Evolutionary conservation across 345 rosid genomes (phyloP), one percentile per base, ranked within the genome.

Genomic region (Eucalyptus grandis): DNA sequence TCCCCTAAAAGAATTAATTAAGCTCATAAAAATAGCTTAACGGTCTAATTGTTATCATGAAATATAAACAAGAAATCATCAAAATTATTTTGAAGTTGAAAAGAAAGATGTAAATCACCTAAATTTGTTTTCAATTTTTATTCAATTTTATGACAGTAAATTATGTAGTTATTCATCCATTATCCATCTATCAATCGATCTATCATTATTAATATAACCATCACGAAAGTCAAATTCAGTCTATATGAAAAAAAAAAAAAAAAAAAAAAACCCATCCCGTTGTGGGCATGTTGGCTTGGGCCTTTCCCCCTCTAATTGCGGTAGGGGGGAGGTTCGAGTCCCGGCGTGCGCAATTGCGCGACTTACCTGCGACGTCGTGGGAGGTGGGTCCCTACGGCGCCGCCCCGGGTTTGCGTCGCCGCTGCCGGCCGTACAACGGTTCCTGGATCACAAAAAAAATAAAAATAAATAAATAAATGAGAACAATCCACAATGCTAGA

Each of bases 261-360:
- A n/a, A n/a, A n/a, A n/a, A n/a, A n/a, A n/a, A n/a, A n/a, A n/a
- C n/a, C n/a, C n/a, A n/a, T n/a, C n/a, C n/a, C n/a, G n/a, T n/a
- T n/a, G n/a, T n/a, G n/a, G n/a, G n/a, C n/a, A n/a, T n/a, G n/a
- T n/a, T n/a, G n/a, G n/a, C n/a, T n/a, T n/a, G n/a, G n/a, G n/a
- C n/a, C n/a, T n/a, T n/a, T n/a, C n/a, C n/a, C n/a, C 0, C 51
- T 14, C 6, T 14, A 14, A 49, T 49, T 49, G 1, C 51, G 0
- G 0, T 14, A 49, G 2, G 3, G 1, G 50, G 16, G 6, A 49
- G 50, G 6, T 49, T 49, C 1, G 6, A 49, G 50, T 49, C 6
- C 0, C 0, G 0, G 2, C 1, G 0, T 49, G 16, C 6, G 1
- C 15, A 14, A 14, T 49, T 49, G 50, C 6, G 1, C 0, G 16